Evolutionary conservation across 2,329 filamentous ascomycete species (phyloP).

Genomic region (Fusarium oxysporum): DNA sequence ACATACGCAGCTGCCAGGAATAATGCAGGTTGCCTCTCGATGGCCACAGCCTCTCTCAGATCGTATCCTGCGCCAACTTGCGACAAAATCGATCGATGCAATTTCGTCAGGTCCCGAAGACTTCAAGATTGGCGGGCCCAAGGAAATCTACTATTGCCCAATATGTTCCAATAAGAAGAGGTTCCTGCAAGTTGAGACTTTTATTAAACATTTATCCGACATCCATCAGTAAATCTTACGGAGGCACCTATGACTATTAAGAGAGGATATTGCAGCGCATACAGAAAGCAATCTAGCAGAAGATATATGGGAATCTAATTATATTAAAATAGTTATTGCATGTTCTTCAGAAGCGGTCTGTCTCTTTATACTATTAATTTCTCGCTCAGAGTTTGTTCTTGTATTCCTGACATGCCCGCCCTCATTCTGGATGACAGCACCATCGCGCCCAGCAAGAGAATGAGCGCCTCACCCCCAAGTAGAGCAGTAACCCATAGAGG

Average conservation of each 20-base stretch:
- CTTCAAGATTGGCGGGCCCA: rapidly evolving
- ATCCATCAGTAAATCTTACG: not conserved
- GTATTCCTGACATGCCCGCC: not conserved
- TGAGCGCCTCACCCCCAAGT: not conserved
- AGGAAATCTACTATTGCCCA: not conserved
- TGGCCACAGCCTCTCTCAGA: not conserved
- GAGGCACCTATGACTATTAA: too few species aligned
- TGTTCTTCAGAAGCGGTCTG: too few species aligned
- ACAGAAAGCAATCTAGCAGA: not conserved
- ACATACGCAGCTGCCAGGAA: not conserved
- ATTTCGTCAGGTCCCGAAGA: not conserved
- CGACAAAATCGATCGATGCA: not conserved
- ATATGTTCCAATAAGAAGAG: not conserved
- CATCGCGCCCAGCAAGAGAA: not conserved
- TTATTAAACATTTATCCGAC: not conserved
- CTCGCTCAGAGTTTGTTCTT: not conserved
- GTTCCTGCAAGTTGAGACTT: not conserved
- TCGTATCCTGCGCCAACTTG: not conserved
- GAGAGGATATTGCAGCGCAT: too few species aligned
- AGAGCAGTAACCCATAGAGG: not conserved
- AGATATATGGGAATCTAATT: not conserved
- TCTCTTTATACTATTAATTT: too few species aligned
- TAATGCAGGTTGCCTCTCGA: not conserved
- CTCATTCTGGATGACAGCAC: not conserved
- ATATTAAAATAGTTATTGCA: too few species aligned